A percentile compares a stretch with the other conserved stretches of the same genome.
phyloP scores from a whole-genome alignment of 2,329 filamentous ascomycete species.

The Orbilia quercus region DNA sequence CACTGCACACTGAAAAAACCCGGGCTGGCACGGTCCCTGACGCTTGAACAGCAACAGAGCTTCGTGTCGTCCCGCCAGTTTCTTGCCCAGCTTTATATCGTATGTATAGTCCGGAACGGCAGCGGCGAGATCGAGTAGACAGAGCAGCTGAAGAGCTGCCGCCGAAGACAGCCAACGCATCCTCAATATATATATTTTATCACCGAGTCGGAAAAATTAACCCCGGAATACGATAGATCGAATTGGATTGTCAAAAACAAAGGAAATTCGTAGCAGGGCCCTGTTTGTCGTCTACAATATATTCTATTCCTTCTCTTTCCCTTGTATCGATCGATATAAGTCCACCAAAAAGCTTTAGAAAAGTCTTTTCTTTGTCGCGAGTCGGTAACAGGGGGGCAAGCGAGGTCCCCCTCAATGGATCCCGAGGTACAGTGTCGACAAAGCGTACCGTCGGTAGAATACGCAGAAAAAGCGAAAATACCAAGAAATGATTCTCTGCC shows the following conservation, averaged over 20 bases:
- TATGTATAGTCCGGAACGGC: conserved; percentile 50
- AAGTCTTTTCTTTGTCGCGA: conserved; percentile 49
- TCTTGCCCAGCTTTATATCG: conserved; percentile 9
- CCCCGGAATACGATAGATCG: conserved; percentile 1
- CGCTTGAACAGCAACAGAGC: conserved; percentile 51
- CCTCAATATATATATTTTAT: background rate
- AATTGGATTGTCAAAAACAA: conserved; percentile 34
- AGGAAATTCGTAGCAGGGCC: conserved; percentile 48
- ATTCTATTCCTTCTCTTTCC: conserved; percentile 6
- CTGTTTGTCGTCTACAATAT: conserved; percentile 2
- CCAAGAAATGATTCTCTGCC: conserved; percentile 21
- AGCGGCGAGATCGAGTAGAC: conserved; percentile 38
- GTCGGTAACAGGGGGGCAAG: conserved; percentile 55
- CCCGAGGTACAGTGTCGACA: conserved; percentile 29
- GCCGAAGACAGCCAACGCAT: conserved; percentile 49
- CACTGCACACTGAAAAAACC: conserved; percentile 36
- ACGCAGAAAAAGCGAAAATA: background rate
- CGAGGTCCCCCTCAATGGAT: conserved; percentile 45
- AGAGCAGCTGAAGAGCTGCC: conserved; percentile 51
- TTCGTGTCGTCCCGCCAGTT: conserved; percentile 32
- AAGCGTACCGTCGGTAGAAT: background rate
- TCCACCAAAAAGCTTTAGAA: no score
- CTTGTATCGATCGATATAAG: no score
- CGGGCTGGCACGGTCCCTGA: conserved; percentile 17
- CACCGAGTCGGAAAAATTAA: conserved; percentile 2